These are phyloP conservation scores for Salvia miltiorrhiza DNA, from an alignment of 257 asterid species.

Conservation along the genomic window DNA sequence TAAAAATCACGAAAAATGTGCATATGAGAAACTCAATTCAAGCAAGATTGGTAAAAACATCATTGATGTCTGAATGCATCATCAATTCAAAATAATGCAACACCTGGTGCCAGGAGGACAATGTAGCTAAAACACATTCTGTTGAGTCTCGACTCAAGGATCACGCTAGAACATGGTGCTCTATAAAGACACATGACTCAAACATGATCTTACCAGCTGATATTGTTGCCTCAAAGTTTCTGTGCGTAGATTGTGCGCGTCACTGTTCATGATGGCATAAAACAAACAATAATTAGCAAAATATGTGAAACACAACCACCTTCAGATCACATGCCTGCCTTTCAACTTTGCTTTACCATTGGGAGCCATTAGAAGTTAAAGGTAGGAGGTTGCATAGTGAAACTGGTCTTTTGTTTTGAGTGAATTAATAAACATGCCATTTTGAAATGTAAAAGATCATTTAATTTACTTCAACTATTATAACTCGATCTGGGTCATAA, in stretches of 20 bases:
- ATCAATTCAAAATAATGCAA: neutral
- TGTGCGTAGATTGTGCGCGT: slow-evolving; percentile 67
- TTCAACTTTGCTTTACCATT: neutral
- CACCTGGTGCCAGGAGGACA: neutral
- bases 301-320: neutral
- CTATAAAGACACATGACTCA: neutral
- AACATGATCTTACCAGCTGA: slow-evolving; percentile 63
- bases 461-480: neutral
- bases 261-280: slow-evolving; percentile 50
- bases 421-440: neutral
- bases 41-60: neutral
- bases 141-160: slow-evolving; percentile 1
- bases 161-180: neutral
- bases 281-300: slow-evolving; percentile 6
- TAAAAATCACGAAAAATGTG: neutral
- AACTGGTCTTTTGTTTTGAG: neutral
- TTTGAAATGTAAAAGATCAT: neutral
- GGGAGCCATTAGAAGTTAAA: neutral
- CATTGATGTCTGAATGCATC: neutral
- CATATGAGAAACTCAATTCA: neutral
- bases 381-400: neutral
- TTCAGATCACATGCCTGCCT: neutral
- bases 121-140: neutral
- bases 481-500: neutral
- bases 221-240: slow-evolving; percentile 88